Evolutionary conservation across 495 filamentous ascomycete genomes (phyloP), one percentile per base, ranked within the genome.

Genomic region (Recurvomyces mirabilis): DNA sequence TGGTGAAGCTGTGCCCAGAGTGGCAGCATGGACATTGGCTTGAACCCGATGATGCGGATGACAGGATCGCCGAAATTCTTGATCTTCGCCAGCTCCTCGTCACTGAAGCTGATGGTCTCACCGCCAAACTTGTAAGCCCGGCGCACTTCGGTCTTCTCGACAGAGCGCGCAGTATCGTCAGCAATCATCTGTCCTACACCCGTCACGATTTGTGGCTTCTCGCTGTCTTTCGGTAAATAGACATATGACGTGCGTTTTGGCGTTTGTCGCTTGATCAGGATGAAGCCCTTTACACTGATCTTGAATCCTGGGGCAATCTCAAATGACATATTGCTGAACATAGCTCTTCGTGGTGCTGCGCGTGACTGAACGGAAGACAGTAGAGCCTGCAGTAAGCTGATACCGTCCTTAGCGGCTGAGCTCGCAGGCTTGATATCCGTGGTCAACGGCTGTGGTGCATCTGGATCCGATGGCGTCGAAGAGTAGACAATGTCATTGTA

Each of bases 51-150:
- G 41, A 99, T 82, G 5, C 88, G 79, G 46, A 99, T 80, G 23
- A 80, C 70, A 3, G 87, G 82, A 17, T 83, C 71, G 12, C 85
- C 86, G 55, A 94, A 88, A 46, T 84, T 63, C 30, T 81, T 76
- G 47, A 99, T 67, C 13, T 70, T 64, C 46, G 79, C 78, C 44
- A 83, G 72, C 59, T 96, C 91, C 24, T 94, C 87, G 1, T 74
- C 68, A 1, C 77, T 80, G 62, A 99, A 99, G 15, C 79, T 65
- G 32, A 99, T 75, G 39, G 87, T 82, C 51, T 94, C 85, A 15
- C 84, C 87, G 23, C 89, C 93, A 52, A 94, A 96, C 54, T 89
- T 94, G 67, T 89, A 99, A 0, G 89, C 93, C 56, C 93, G 95
- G 41, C 81, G 78, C 26, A 94, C 74, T 47, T 94, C 85, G 7